Conservation (phyloP, 2,329 filamentous ascomycete genomes). For the Penicillium sp. region DNA sequence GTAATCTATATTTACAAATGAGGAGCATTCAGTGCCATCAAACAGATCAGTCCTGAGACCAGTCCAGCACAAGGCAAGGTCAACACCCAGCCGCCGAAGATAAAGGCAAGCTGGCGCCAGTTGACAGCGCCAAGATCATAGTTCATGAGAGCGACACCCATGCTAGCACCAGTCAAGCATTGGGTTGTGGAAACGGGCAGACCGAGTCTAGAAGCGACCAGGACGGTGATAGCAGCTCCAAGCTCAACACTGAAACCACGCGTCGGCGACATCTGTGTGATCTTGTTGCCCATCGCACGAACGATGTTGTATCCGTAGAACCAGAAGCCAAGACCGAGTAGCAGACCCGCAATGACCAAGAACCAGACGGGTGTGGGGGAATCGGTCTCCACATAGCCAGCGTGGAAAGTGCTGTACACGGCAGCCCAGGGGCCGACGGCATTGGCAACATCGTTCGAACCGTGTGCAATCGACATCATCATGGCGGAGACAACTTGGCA, state of each 20-base stretch:
- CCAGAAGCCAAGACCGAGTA: constrained; percentile 44
- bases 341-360: constrained; percentile 36
- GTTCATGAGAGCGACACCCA: constrained; percentile 41
- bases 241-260: constrained; percentile 38
- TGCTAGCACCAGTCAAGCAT: constrained; percentile 36
- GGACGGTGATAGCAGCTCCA: constrained; percentile 42
- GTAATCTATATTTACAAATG: constrained; percentile 24
- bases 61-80: constrained; percentile 46
- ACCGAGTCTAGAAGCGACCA: constrained; percentile 35
- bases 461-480: constrained; percentile 47
- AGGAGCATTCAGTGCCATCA: constrained; percentile 46
- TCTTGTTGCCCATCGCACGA: constrained; percentile 41
- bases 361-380: constrained; percentile 43
- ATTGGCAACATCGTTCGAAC: constrained; percentile 48
- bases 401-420: constrained; percentile 38
- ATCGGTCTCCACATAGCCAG: constrained; percentile 31
- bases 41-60: constrained; percentile 40
- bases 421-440: constrained; percentile 45
- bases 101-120: constrained; percentile 45
- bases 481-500: constrained; percentile 43
- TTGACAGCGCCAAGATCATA: constrained; percentile 44
- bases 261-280: constrained; percentile 42
- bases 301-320: constrained; percentile 45
- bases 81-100: constrained; percentile 47
- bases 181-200: constrained; percentile 42